Percentiles rank a stretch among this genome's conserved stretches.
Evolutionary conservation across 2,329 filamentous ascomycete species (phyloP).

Genomic region (Fusarium beomiforme): DNA sequence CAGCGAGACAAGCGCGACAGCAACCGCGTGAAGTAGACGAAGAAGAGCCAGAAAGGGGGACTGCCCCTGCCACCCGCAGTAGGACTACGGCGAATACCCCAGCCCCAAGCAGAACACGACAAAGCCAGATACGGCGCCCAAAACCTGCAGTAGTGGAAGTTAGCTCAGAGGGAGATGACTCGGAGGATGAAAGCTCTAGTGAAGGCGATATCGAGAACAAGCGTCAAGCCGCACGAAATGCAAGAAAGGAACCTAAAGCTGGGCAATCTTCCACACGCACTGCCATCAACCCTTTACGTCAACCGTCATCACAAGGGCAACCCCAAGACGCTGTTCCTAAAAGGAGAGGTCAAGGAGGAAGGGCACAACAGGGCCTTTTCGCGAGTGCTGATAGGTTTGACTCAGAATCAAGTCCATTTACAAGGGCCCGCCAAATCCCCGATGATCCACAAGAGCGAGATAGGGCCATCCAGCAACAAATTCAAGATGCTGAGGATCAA

Average conservation of each 20-base stretch:
- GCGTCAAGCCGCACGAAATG: background rate
- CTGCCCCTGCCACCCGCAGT: background rate
- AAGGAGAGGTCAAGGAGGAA: background rate
- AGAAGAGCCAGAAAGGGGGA: background rate
- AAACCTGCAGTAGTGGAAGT: background rate
- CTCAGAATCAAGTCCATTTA: slow-evolving; percentile 1
- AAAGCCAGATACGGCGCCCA: background rate
- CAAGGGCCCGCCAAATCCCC: slow-evolving; percentile 2
- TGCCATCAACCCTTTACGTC: background rate
- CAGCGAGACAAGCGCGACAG: background rate
- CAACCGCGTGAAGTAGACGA: slow-evolving; percentile 1
- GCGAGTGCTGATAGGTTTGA: background rate
- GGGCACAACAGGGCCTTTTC: slow-evolving; percentile 11
- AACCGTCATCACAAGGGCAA: background rate
- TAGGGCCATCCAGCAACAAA: slow-evolving; percentile 33
- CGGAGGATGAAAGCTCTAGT: background rate
- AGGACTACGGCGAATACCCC: slow-evolving; percentile 35
- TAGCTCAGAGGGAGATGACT: background rate
- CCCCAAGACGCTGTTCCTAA: background rate
- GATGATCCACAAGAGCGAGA: slow-evolving; percentile 25
- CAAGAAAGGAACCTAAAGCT: background rate
- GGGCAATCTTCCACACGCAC: background rate
- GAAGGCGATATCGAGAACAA: background rate
- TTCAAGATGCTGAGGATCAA: slow-evolving; percentile 29
- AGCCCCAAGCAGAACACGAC: slow-evolving; percentile 19